A percentile compares a stretch with the other conserved stretches of the same genome.
These are phyloP conservation scores for Cordyceps fumosorosea DNA, from an alignment of 2,329 filamentous ascomycete genomes.

Conservation along the genomic window DNA sequence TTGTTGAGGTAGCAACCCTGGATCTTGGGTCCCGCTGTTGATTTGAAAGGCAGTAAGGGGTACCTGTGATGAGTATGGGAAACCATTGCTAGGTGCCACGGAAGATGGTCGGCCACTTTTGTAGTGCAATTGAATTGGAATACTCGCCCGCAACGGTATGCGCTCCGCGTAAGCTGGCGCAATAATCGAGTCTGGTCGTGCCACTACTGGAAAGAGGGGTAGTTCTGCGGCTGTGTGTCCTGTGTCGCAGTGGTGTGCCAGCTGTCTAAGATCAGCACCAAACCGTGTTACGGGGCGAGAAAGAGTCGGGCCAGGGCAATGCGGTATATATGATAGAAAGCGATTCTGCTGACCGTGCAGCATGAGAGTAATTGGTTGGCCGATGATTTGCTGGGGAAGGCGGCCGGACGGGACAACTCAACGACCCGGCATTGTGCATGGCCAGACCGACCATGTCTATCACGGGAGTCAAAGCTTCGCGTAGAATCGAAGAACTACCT, in stretches of 20 bases:
- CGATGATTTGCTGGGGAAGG: background rate
- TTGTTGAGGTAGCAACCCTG: background rate
- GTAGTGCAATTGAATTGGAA: background rate
- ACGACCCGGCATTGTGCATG: background rate
- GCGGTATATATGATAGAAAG: background rate
- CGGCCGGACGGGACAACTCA: slow-evolving; percentile 5
- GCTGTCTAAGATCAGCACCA: background rate
- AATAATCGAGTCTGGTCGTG: background rate
- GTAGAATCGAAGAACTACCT: background rate
- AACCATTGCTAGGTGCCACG: background rate
- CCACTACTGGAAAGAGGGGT: background rate
- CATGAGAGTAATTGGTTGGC: background rate
- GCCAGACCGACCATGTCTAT: background rate
- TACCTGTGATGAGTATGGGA: background rate
- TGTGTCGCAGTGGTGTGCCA: background rate
- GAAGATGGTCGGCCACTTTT: background rate
- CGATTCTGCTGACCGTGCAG: background rate
- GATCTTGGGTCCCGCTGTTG: background rate
- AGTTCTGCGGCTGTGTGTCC: background rate
- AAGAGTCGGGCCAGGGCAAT: background rate
- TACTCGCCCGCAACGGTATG: background rate
- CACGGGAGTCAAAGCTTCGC: background rate
- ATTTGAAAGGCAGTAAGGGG: background rate
- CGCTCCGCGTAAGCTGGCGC: slow-evolving; percentile 4
- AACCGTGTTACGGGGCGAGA: background rate